A percentile compares a stretch with the other conserved stretches of the same genome.
phyloP scores from a whole-genome alignment of 2,329 filamentous ascomycete genomes.

The Trichoderma afroharzianum region DNA sequence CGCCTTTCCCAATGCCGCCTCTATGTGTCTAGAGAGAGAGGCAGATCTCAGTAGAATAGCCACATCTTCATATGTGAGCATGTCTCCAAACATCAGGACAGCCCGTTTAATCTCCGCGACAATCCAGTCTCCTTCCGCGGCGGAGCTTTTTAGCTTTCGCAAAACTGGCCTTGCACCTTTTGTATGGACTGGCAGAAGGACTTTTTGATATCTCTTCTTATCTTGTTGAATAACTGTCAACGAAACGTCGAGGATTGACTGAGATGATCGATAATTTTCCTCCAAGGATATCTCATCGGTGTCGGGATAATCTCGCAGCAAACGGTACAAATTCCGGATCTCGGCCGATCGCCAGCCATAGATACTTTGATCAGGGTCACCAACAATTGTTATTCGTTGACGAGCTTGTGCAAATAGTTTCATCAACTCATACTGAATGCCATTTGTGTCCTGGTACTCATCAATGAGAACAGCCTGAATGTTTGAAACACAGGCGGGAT shows the following conservation, averaged over 20 bases:
- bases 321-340: conserved; percentile 77
- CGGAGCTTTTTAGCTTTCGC: conserved; percentile 65
- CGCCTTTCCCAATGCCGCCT: conserved; percentile 72
- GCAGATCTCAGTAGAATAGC: conserved; percentile 86
- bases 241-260: conserved; percentile 74
- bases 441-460: conserved; percentile 96
- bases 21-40: conserved; percentile 77
- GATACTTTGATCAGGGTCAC: conserved; percentile 96
- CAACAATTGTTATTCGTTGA: conserved; percentile 85
- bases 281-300: conserved; percentile 82
- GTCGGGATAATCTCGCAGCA: conserved; percentile 71
- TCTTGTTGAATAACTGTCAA: conserved; percentile 91
- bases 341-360: conserved; percentile 95
- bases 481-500: conserved; percentile 81
- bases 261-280: conserved; percentile 92
- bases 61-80: conserved; percentile 73
- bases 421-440: conserved; percentile 94
- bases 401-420: conserved; percentile 71
- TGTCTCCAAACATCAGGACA: conserved; percentile 65
- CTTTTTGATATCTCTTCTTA: conserved; percentile 72
- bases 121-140: conserved; percentile 81
- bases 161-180: conserved; percentile 78
- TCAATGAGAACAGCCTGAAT: conserved; percentile 91
- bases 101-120: conserved; percentile 75
- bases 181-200: conserved; percentile 73